phyloP scores from a whole-genome alignment of 2,329 filamentous ascomycete genomes.

The Sclerotinia borealis region DNA sequence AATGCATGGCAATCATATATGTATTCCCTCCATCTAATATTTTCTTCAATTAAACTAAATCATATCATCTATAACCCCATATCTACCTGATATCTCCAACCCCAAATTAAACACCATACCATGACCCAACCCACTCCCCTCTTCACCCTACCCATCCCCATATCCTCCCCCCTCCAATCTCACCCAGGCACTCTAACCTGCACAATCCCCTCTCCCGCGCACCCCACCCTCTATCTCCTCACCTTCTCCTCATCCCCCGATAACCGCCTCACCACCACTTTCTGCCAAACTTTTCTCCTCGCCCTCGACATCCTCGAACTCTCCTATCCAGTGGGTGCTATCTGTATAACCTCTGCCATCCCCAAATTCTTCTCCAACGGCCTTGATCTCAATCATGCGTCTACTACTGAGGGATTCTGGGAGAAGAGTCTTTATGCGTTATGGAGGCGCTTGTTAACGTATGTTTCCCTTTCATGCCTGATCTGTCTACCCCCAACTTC shows the following conservation, averaged over 20 bases:
- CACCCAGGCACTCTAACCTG: constrained; percentile 54
- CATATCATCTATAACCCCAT: not conserved
- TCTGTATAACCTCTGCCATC: constrained; percentile 70
- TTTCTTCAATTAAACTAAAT: not conserved
- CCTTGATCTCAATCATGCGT: constrained; percentile 67
- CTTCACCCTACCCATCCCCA: constrained; percentile 55
- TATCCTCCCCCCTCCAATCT: constrained; percentile 34
- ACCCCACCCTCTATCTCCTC: constrained; percentile 57
- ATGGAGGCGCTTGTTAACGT: constrained; percentile 59
- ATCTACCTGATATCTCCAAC: not conserved
- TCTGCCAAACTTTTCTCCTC: constrained; percentile 60
- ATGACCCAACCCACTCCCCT: constrained; percentile 33
- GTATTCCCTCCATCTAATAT: not conserved
- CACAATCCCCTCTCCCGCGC: constrained; percentile 48
- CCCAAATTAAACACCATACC: not conserved
- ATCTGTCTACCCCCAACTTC: not conserved
- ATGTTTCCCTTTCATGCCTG: constrained; percentile 18
- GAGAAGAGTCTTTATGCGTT: constrained; percentile 55
- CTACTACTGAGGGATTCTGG: constrained; percentile 54
- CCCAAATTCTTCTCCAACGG: constrained; percentile 80
- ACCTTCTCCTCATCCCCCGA: constrained; percentile 67
- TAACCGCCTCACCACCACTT: constrained; percentile 66
- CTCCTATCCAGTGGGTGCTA: constrained; percentile 59
- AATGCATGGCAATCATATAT: not conserved
- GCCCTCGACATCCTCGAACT: constrained; percentile 70